These are phyloP conservation scores for Zychaea mexicana DNA, from an alignment of 371 early-diverging fungal genomes.

Conservation along the genomic window DNA sequence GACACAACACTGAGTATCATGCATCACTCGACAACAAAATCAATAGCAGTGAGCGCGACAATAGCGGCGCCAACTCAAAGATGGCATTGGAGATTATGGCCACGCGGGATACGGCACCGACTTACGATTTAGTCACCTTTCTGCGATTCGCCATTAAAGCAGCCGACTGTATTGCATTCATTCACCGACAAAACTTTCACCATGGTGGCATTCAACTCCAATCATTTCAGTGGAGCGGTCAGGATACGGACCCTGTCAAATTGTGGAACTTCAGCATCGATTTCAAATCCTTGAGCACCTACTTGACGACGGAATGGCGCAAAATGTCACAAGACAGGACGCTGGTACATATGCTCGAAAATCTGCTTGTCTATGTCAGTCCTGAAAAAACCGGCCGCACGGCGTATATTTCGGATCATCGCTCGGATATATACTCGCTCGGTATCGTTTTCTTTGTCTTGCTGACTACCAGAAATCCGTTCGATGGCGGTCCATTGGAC, in stretches of 20 bases:
- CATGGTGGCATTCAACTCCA: slow-evolving; percentile 44
- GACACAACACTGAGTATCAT: no score
- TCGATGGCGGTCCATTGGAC: slow-evolving; percentile 54
- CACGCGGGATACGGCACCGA: background rate
- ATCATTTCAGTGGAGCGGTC: slow-evolving; percentile 44
- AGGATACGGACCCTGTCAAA: slow-evolving; percentile 33
- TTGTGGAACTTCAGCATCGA: slow-evolving; percentile 44
- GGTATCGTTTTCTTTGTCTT: slow-evolving; percentile 57
- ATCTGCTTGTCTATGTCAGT: slow-evolving; percentile 37
- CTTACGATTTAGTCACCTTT: slow-evolving; percentile 38
- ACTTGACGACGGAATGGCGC: slow-evolving; percentile 46
- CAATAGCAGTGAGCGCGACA: background rate
- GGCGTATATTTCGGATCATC: slow-evolving; percentile 56
- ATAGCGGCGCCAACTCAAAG: background rate
- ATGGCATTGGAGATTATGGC: background rate
- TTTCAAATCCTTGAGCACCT: slow-evolving; percentile 31
- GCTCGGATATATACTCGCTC: slow-evolving; percentile 59
- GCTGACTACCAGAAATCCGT: slow-evolving; percentile 51
- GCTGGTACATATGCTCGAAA: slow-evolving; percentile 8
- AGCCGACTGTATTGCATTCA: slow-evolving; percentile 46
- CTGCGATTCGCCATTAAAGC: slow-evolving; percentile 50
- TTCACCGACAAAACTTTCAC: slow-evolving; percentile 43
- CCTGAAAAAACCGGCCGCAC: slow-evolving; percentile 64
- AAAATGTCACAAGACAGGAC: slow-evolving; percentile 37
- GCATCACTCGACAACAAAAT: background rate